These are phyloP conservation scores for Leccinum pachyderme DNA, from an alignment of 1,284 basidiomycete genomes.

Conservation along the genomic window DNA sequence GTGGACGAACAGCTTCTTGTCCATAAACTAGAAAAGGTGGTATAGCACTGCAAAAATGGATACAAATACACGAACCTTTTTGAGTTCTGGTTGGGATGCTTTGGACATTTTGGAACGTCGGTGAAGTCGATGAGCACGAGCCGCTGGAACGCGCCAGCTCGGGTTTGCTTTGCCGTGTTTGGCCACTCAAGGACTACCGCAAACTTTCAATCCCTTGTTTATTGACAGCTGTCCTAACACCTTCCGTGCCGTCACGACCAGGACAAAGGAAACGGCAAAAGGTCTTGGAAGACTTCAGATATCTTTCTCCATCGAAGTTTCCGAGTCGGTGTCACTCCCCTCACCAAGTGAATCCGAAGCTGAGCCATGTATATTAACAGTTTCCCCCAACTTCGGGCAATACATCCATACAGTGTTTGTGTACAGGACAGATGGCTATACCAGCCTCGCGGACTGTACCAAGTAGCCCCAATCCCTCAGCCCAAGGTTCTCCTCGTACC, in stretches of 20 bases:
- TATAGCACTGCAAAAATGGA: conserved; percentile 5
- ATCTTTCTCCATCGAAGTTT: conserved; percentile 36
- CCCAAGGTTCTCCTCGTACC: conserved; percentile 30
- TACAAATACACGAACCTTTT: conserved; percentile 63
- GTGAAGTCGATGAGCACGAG: conserved; percentile 21
- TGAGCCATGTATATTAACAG: conserved; percentile 17
- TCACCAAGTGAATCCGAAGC: conserved; percentile 1
- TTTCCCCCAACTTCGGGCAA: conserved; percentile 1
- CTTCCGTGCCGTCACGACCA: background rate
- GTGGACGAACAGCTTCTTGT: conserved; percentile 94
- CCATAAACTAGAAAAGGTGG: conserved; percentile 81
- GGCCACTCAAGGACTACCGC: conserved; percentile 10
- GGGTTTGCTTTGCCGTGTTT: conserved; percentile 35
- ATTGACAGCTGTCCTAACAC: background rate
- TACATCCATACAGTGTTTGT: background rate
- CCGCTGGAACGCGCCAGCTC: background rate
- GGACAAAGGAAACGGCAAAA: background rate
- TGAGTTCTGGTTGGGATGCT: conserved; percentile 89
- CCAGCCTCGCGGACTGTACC: conserved; percentile 30
- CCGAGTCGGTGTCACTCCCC: conserved; percentile 16
- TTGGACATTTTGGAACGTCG: conserved; percentile 65
- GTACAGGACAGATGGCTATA: conserved; percentile 29
- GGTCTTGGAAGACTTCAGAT: background rate
- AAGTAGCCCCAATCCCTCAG: conserved; percentile 25
- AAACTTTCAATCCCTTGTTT: background rate